A percentile compares a stretch with the other conserved stretches of the same genome.
Conservation (phyloP, 441 rosid genomes). For the Adansonia gregorii region DNA sequence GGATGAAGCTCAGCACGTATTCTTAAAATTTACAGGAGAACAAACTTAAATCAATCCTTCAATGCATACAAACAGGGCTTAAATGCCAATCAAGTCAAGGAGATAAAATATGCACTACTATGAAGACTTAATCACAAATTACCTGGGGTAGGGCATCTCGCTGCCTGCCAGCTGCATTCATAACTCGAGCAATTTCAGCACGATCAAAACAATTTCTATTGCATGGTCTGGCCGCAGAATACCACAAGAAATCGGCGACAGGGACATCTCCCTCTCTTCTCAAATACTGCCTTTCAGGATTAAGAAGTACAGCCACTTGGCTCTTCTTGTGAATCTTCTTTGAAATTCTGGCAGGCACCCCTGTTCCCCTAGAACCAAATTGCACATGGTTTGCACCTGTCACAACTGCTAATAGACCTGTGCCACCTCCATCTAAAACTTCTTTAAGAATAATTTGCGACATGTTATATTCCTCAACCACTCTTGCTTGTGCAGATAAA, state of each 20-base stretch:
- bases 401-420: constrained; percentile 74
- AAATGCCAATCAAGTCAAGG: constrained; percentile 16
- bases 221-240: constrained; percentile 94
- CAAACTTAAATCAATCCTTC: background rate
- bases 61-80: constrained; percentile 7
- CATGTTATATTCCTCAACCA: constrained; percentile 85
- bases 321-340: constrained; percentile 84
- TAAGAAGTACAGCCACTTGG: constrained; percentile 84
- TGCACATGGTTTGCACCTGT: constrained; percentile 82
- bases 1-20: constrained; percentile 1
- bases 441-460: constrained; percentile 73
- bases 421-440: constrained; percentile 58
- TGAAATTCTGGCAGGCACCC: constrained; percentile 85
- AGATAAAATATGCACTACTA: constrained; percentile 1
- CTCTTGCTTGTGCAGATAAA: constrained; percentile 84
- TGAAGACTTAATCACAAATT: constrained; percentile 27
- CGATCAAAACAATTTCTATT: constrained; percentile 93
- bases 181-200: constrained; percentile 96
- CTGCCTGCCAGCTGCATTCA: constrained; percentile 96
- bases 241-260: constrained; percentile 91
- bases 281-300: constrained; percentile 85
- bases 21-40: background rate
- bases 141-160: constrained; percentile 94
- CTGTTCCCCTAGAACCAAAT: constrained; percentile 85
- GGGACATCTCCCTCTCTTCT: constrained; percentile 93